These are phyloP conservation scores for Polyporus tsugae DNA, from an alignment of 1,284 basidiomycete species.

Conservation along the genomic window DNA sequence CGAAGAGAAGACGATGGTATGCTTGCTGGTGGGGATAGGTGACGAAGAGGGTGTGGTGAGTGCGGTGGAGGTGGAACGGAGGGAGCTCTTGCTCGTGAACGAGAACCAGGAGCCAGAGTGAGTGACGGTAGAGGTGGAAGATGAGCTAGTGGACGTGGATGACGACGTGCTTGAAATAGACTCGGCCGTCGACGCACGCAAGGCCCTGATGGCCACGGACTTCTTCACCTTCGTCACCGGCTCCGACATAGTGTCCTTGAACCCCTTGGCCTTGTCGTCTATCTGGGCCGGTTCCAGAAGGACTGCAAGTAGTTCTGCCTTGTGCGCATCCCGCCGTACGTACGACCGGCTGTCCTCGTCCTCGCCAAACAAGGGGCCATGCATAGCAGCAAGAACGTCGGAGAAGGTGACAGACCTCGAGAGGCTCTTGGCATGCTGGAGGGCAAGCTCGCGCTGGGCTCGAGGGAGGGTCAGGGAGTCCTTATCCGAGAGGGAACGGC, in stretches of 20 bases:
- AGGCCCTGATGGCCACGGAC: slow-evolving; percentile 17
- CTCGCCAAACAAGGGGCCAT: slow-evolving; percentile 64
- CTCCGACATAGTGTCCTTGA: slow-evolving; percentile 21
- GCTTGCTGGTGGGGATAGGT: slow-evolving; percentile 46
- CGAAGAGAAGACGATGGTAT: slow-evolving; percentile 36
- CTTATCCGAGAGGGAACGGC: slow-evolving; percentile 33
- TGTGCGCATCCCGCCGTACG: slow-evolving; percentile 40
- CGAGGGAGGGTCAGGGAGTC: slow-evolving; percentile 34
- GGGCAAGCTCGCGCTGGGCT: slow-evolving; percentile 35
- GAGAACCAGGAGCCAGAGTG: slow-evolving; percentile 66
- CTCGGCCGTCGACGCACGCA: slow-evolving; percentile 30
- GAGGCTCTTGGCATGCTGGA: slow-evolving; percentile 33
- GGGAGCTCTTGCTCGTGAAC: slow-evolving; percentile 52
- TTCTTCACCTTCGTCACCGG: slow-evolving; percentile 30
- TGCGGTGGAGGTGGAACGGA: slow-evolving; percentile 42
- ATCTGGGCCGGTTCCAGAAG: slow-evolving; percentile 54
- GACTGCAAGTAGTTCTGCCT: slow-evolving; percentile 54
- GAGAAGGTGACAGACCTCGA: slow-evolving; percentile 56
- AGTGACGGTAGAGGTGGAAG: slow-evolving; percentile 41
- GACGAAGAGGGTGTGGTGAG: slow-evolving; percentile 48
- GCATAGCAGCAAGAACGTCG: slow-evolving; percentile 65
- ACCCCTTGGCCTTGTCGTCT: slow-evolving; percentile 45
- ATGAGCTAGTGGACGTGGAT: slow-evolving; percentile 42
- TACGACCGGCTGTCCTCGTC: slow-evolving; percentile 44
- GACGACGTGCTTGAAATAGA: slow-evolving; percentile 39